Conservation (phyloP, 2,329 filamentous ascomycete species). For the Colletotrichum sp. region DNA sequence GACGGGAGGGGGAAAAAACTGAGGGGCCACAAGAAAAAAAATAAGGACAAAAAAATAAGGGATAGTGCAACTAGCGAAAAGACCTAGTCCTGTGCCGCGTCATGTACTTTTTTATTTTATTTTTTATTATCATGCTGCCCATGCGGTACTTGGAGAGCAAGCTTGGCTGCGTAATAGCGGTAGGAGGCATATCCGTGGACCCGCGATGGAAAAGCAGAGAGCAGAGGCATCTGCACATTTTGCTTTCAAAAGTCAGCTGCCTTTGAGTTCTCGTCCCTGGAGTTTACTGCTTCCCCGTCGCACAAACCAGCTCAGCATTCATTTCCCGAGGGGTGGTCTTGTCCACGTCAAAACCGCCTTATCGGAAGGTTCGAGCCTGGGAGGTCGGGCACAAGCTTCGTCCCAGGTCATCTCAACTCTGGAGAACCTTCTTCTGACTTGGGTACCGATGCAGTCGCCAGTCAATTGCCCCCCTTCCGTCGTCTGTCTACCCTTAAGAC, state of each 20-base stretch:
- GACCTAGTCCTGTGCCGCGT: neutral
- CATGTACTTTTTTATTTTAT: neutral
- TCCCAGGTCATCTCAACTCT: constrained; percentile 7
- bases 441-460: neutral
- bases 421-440: neutral
- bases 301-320: neutral
- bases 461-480: neutral
- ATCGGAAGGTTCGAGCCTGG: neutral
- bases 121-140: neutral
- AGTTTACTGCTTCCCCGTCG: neutral
- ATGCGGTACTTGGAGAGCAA: neutral
- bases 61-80: neutral
- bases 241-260: constrained; percentile 14
- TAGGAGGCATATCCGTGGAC: neutral
- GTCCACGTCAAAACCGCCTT: neutral
- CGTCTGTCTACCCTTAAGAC: neutral
- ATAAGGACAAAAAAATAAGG: neutral
- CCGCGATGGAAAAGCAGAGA: neutral
- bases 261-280: constrained; percentile 19
- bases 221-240: neutral
- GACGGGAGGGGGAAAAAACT: neutral
- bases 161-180: neutral
- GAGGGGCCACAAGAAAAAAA: neutral
- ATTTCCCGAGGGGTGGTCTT: neutral
- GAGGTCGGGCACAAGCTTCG: neutral